These are phyloP conservation scores for Claviceps africana DNA, from an alignment of 2,329 filamentous ascomycete species.

Conservation along the genomic window DNA sequence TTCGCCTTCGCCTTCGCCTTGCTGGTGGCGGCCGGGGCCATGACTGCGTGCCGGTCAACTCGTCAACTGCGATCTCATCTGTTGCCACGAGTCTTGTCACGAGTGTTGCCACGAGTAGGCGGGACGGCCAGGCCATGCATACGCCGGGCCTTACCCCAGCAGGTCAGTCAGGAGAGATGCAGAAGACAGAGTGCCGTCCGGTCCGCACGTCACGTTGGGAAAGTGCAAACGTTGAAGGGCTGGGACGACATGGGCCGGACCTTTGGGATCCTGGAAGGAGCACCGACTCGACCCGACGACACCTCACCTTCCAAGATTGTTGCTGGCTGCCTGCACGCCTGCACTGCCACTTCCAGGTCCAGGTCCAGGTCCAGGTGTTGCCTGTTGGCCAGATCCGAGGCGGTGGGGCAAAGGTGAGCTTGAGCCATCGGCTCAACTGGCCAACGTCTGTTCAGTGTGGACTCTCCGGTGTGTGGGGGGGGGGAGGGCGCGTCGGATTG, in stretches of 20 bases:
- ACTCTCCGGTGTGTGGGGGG: no score
- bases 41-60: neutral
- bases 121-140: neutral
- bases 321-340: no score
- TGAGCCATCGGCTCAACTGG: neutral
- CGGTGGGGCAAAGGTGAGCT: neutral
- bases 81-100: neutral
- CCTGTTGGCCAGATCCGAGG: neutral
- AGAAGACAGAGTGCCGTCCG: neutral
- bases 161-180: neutral
- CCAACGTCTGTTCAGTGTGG: no score
- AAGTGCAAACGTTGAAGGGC: neutral
- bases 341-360: conserved; percentile 1
- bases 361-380: no score
- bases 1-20: no score
- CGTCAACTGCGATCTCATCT: neutral
- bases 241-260: neutral
- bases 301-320: no score
- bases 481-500: neutral
- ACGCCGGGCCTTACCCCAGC: neutral
- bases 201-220: neutral
- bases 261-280: neutral
- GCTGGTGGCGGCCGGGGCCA: conserved; percentile 1
- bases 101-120: neutral
- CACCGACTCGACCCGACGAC: no score